These are phyloP conservation scores for Myriosclerotinia scirpicola DNA, from an alignment of 2,329 filamentous ascomycete genomes.

Conservation along the genomic window DNA sequence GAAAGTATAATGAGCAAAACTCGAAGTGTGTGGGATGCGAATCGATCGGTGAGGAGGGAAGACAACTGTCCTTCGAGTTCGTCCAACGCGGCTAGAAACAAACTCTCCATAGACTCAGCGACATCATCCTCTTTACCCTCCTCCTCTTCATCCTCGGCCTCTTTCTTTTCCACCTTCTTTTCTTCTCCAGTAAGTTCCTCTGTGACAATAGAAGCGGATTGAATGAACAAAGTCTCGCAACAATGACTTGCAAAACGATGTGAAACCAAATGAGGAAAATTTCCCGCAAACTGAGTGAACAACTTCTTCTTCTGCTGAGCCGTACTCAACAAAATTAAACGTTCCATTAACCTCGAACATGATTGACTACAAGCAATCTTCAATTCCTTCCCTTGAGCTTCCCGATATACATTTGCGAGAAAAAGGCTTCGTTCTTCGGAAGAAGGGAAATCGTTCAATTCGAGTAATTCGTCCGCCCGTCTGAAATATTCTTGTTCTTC, in stretches of 20 bases:
- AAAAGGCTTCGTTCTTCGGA: constrained; percentile 71
- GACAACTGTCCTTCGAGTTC: constrained; percentile 85
- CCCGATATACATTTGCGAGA: constrained; percentile 78
- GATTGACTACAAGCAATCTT: constrained; percentile 96
- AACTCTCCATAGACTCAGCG: constrained; percentile 67
- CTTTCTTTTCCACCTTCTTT: constrained; percentile 46
- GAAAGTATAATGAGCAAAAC: constrained; percentile 84
- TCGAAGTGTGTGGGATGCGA: constrained; percentile 87
- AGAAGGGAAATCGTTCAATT: constrained; percentile 81
- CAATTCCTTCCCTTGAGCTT: constrained; percentile 88
- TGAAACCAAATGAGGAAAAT: constrained; percentile 87
- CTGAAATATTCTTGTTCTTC: constrained; percentile 97
- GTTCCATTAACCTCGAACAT: constrained; percentile 89
- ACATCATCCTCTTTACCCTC: constrained; percentile 48
- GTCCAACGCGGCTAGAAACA: constrained; percentile 79
- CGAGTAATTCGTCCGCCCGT: constrained; percentile 83
- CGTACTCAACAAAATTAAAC: constrained; percentile 79
- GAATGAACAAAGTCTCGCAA: constrained; percentile 88
- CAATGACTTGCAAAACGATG: constrained; percentile 98
- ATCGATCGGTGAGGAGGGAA: constrained; percentile 77
- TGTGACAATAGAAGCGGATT: constrained; percentile 75
- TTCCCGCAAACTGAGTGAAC: constrained; percentile 80
- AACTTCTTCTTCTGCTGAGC: constrained; percentile 79
- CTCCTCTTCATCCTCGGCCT: constrained; percentile 57
- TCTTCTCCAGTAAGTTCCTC: constrained; percentile 61